Evolutionary conservation across 495 filamentous ascomycete genomes (phyloP).

Genomic region (Aspergillus incahuasiensis): DNA sequence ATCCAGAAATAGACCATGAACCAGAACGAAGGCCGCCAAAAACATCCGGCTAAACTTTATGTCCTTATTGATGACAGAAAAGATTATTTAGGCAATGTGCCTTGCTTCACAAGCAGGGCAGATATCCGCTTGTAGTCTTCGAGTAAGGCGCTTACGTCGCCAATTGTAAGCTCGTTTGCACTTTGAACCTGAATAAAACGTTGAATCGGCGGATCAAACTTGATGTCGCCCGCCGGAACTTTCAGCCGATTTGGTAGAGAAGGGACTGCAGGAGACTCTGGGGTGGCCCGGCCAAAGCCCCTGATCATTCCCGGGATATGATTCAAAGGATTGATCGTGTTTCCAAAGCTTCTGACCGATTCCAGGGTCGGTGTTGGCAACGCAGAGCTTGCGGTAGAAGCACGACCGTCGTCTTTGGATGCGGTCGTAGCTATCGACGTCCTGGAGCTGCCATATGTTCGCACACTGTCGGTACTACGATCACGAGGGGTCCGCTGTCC

Average conservation of each 20-base stretch:
- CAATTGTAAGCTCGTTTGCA: slow-evolving; percentile 71
- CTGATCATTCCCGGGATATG: slow-evolving; percentile 70
- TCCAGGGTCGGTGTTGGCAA: slow-evolving; percentile 54
- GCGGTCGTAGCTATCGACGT: slow-evolving; percentile 20
- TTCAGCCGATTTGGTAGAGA: slow-evolving; percentile 29
- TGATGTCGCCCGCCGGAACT: slow-evolving; percentile 33
- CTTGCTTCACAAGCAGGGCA: slow-evolving; percentile 31
- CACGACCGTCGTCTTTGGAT: slow-evolving; percentile 25
- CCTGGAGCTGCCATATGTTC: slow-evolving; percentile 47
- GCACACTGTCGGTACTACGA: slow-evolving; percentile 69
- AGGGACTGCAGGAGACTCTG: slow-evolving; percentile 28
- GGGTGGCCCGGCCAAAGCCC: slow-evolving; percentile 63
- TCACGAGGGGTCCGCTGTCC: slow-evolving; percentile 61
- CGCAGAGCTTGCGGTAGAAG: slow-evolving; percentile 20
- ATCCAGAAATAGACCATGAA: background rate
- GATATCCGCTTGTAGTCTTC: slow-evolving; percentile 85
- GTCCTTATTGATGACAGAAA: background rate
- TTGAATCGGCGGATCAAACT: slow-evolving; percentile 66
- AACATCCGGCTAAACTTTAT: background rate
- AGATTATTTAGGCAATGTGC: slow-evolving; percentile 20
- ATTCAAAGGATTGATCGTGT: slow-evolving; percentile 77
- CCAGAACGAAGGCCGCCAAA: background rate
- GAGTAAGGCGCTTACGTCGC: slow-evolving; percentile 76
- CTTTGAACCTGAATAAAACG: slow-evolving; percentile 78
- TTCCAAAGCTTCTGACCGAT: slow-evolving; percentile 78